These are phyloP conservation scores for Penicillium sp. DNA, from an alignment of 2,329 filamentous ascomycete species.

Conservation along the genomic window DNA sequence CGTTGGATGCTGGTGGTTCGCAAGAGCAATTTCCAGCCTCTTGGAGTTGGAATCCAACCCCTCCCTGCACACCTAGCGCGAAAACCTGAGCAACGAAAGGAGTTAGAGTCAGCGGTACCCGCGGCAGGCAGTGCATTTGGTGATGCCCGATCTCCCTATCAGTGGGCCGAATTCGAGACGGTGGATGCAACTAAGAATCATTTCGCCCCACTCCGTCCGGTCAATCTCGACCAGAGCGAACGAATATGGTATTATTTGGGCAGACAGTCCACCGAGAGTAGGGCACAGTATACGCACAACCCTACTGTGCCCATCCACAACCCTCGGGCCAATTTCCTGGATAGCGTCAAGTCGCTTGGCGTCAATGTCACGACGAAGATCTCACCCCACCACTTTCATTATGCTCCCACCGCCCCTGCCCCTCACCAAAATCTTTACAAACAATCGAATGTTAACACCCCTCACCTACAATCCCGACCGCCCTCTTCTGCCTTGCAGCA, in stretches of 20 bases:
- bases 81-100: conserved; percentile 56
- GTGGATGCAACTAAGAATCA: conserved; percentile 54
- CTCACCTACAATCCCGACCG: conserved; percentile 30
- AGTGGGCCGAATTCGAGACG: conserved; percentile 79
- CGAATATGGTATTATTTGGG: conserved; percentile 90
- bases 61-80: conserved; percentile 51
- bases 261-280: conserved; percentile 82
- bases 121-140: conserved; percentile 67
- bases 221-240: conserved; percentile 72
- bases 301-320: conserved; percentile 53
- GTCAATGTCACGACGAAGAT: conserved; percentile 31
- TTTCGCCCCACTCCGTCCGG: conserved; percentile 65
- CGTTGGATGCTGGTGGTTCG: conserved; percentile 53
- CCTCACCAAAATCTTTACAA: conserved; percentile 20
- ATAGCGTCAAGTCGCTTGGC: conserved; percentile 47
- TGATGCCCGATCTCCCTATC: conserved; percentile 58
- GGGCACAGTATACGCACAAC: conserved; percentile 87
- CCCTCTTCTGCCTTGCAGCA: conserved; percentile 37
- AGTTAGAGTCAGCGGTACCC: conserved; percentile 63
- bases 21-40: conserved; percentile 51
- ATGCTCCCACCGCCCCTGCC: conserved; percentile 28
- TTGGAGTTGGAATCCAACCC: conserved; percentile 49
- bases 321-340: conserved; percentile 52
- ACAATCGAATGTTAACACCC: conserved; percentile 21
- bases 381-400: conserved; percentile 28